Base-by-base conservation (phyloP, 192 early-diverging fungal genomes). In the Umbelopsis ramanniana region DNA sequence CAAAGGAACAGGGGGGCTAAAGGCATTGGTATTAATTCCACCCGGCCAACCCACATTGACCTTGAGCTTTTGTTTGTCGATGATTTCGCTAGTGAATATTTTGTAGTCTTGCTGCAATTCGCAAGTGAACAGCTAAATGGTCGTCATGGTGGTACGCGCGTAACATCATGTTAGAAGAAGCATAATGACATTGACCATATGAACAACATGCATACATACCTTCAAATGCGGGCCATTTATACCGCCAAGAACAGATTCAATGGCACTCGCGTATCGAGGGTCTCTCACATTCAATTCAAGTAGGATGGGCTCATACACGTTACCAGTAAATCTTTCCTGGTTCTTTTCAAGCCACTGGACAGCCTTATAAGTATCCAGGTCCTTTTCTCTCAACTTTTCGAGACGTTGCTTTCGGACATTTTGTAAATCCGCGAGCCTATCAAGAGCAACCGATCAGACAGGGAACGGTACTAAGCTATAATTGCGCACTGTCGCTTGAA, bases 51-150 rank as follows among this genome's bases (percentile, higher is more conserved):
- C 84, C 35, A 89, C 85, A 48, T 87, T 89, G 3, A 93, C 79
- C 40, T 92, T 86, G 50, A 92, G 78, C 26, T 76, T 81, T 70
- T 72, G 74, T 4, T 75, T 74, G 73, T 96, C 93, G 66, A 89
- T 83, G 17, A 91, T 67, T 68, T 91, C 84, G 12, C 80, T 71
- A 7, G 89, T 89, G 35, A 98, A 82, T 10, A 69, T 67, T 5
- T 86, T 67, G 79, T 98, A 98, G 76, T 98, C 96, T 35, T 84
- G 85, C 63, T 89, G 76, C 24, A 87, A 82, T 75, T 95, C 91
- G 37, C 89, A 89, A 0, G 97, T 89, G 79, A 95, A 96, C 7
- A 84, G 92, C 86, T 95, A 80, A n/a, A 70, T 48, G 66, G 6
- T 29, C 19, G 22, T 45, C 21, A 40, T 69, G 54, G 26, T 29